These are phyloP conservation scores for Colletotrichum aenigma DNA, from an alignment of 2,329 filamentous ascomycete species.

Conservation along the genomic window DNA sequence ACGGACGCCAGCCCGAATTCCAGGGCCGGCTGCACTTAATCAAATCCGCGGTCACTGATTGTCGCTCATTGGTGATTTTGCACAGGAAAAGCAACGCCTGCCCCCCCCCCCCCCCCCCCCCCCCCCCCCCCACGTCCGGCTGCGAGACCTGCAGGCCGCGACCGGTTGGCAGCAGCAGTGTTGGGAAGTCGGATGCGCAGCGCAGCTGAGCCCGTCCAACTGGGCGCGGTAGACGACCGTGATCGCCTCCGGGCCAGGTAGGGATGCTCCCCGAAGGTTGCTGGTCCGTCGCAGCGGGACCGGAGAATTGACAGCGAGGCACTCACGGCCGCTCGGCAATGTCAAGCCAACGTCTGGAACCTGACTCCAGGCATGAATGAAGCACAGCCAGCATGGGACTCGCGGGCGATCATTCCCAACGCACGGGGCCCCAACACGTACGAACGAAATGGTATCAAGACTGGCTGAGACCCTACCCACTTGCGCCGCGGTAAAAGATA, in stretches of 20 bases:
- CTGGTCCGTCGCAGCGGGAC: neutral
- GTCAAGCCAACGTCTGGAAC: neutral
- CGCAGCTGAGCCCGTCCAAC: neutral
- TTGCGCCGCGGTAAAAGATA: neutral
- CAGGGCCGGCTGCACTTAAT: neutral
- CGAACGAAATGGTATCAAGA: neutral
- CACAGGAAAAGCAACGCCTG: neutral
- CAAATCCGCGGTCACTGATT: neutral
- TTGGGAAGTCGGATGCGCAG: neutral
- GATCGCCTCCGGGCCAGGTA: neutral
- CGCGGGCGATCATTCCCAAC: neutral
- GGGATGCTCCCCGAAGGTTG: neutral
- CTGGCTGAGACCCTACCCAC: neutral
- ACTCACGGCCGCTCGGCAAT: neutral
- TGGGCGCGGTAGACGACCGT: neutral
- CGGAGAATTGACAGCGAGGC: neutral
- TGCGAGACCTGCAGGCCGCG: neutral
- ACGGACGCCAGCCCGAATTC: neutral
- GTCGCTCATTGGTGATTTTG: neutral
- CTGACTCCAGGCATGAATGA: conserved; percentile 1
- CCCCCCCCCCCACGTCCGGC: neutral
- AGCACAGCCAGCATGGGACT: conserved; percentile 1
- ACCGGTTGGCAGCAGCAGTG: neutral
- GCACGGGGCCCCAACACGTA: neutral
- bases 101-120: neutral